Evolutionary conservation across 345 rosid species (phyloP), one percentile per base, ranked within the genome.

Genomic region (Limnanthes douglasii): DNA sequence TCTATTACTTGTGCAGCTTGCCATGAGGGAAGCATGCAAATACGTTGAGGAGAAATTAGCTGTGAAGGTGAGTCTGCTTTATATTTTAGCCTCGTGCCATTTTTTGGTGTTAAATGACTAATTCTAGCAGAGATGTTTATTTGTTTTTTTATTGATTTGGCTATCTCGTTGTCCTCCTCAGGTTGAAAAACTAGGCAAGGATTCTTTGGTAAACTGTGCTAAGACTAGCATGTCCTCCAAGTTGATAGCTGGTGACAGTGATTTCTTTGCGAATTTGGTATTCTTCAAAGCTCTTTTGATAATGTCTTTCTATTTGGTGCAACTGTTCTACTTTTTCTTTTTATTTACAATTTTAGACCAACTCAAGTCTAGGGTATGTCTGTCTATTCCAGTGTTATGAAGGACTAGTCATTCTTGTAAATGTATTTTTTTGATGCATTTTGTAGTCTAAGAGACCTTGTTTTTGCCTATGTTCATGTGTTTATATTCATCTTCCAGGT

Each of bases 201-300:
- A 67, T 57, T 80, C 90, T 53, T 60, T 92, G 25, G 56, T 92
- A 30, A 92, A 85, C 56, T 85, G 88, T 60, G 99, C 96, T 25
- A 92, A 92, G 59, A 92, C 96, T 34, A 85, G 94, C 66, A 85
- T 92, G 93, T 90, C 99, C 39, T 92, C 99, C 1, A 92, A 85
- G 68, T 59, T 92, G 66, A 81, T 92, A 61, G 77, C 78, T 36
- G 71, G 62, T 46, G 94, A 92, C 63, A 78, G 93, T 31, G 84
- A 90, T 70, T 73, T 81, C 65, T 92, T 85, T 35, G 94, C 99
- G 5, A 73, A 81, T 68, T 26, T 85, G 96, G 99, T 85, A 73
- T 31, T 56, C 23, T 24, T 62, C 29, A 34, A 14, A 5, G 17
- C 19, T 42, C 32, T 35, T 32, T 2, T 22, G 35, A 4, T 11